Evolutionary conservation across 345 rosid genomes (phyloP), one percentile per base, ranked within the genome.

Genomic region (Kernera saxatilis): DNA sequence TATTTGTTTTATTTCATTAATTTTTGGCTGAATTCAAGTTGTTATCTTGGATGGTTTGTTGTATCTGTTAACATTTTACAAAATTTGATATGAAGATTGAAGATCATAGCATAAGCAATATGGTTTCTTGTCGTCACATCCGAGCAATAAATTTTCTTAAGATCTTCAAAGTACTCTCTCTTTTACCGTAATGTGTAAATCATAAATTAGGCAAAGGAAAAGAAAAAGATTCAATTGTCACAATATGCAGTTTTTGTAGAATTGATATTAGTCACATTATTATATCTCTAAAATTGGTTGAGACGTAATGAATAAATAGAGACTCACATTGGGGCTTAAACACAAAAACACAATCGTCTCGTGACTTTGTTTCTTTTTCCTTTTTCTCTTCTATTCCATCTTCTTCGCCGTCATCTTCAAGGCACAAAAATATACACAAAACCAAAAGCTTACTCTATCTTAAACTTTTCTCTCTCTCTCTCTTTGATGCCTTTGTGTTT

Each of bases 371-470:
- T 9, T 50, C 32, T 46, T 55, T 29, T 36, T 25, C 37, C 9
- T 11, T 11, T n/a, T 35, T 3, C n/a, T 50, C 40, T 57, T 45
- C 1, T 29, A n/a, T 45, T 57, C 64, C 64, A 35, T 25, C 11
- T 61, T 68, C 58, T 50, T 61, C 69, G 39, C 65, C 79, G 70
- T 75, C 45, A 69, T 36, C 79, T 62, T 69, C 70, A 69, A 35
- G 70, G 70, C 74, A 75, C 69, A 68, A 26, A 60, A 44, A 59
- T 59, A 25, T 51, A 29, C 27, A 61, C 69, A 2, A 51, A 69
- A 62, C 70, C 70, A 68, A 62, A 75, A 75, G 65, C 74, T 75
- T 69, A 60, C 74, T 53, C 74, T 21, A 48, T 58, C 68, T 61
- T 15, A n/a, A n/a, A 39, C 8, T 39, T 8, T 51, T 35, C 18